Conservation (phyloP, 805 yeast genomes). For the Wickerhamomyces rabaulensis region DNA sequence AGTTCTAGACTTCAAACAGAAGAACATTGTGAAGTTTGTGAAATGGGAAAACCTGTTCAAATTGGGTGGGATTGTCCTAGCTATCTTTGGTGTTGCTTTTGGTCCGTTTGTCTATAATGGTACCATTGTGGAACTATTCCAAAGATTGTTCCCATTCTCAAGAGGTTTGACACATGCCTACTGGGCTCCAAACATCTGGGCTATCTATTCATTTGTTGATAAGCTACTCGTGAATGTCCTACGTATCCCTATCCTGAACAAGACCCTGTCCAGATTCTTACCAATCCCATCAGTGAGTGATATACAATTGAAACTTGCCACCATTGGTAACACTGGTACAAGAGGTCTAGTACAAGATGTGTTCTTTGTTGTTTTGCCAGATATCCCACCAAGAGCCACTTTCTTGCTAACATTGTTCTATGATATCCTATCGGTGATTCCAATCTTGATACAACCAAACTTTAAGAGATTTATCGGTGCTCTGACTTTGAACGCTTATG, state of each 20-base stretch:
- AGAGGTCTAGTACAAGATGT: constrained; percentile 93
- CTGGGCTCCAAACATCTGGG: constrained; percentile 99
- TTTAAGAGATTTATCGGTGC: constrained; percentile 78
- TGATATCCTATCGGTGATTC: constrained; percentile 72
- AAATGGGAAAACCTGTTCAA: constrained; percentile 56
- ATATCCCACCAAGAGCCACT: constrained; percentile 71
- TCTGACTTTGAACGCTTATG: constrained; percentile 82
- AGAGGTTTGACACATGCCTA: constrained; percentile 96
- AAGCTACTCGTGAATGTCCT: constrained; percentile 52
- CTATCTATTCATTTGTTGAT: constrained; percentile 81
- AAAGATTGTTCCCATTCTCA: constrained; percentile 84
- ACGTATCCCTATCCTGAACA: constrained; percentile 32
- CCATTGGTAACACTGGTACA: constrained; percentile 46
- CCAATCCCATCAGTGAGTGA: constrained; percentile 28
- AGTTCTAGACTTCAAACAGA: constrained; percentile 40
- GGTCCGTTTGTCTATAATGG: constrained; percentile 62
- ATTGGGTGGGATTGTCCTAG: constrained; percentile 57
- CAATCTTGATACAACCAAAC: constrained; percentile 65
- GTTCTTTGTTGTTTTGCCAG: constrained; percentile 73
- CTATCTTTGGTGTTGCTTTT: constrained; percentile 63
- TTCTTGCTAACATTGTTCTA: constrained; percentile 79
- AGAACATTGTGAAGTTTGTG: constrained; percentile 30
- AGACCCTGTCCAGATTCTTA: constrained; percentile 30
- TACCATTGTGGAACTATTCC: constrained; percentile 58
- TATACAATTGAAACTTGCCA: constrained; percentile 25